phyloP scores from a whole-genome alignment of 148 eudicot species.

The Nepenthes mirabilis region DNA sequence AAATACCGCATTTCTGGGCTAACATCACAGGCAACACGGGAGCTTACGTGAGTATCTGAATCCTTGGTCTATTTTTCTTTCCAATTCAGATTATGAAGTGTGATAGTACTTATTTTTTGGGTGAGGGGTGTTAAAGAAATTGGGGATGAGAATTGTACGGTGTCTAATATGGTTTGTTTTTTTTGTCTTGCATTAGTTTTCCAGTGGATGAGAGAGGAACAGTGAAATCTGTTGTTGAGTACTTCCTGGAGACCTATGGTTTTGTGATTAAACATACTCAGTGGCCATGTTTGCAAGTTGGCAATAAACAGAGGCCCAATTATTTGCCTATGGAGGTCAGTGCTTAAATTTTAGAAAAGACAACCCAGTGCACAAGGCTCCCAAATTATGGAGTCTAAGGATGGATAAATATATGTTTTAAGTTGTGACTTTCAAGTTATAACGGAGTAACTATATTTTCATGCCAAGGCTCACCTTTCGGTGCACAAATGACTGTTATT shows the following conservation, averaged over 20 bases:
- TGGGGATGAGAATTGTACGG: background rate
- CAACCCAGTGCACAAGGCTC: too few species aligned
- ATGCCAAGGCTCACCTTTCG: too few species aligned
- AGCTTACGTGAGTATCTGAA: constrained; percentile 38
- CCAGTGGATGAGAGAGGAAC: constrained; percentile 6
- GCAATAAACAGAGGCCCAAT: constrained; percentile 35
- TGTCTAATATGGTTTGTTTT: background rate
- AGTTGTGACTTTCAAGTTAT: too few species aligned
- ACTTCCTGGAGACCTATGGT: constrained; percentile 35
- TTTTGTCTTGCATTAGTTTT: constrained; percentile 3
- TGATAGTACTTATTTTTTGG: constrained; percentile 46
- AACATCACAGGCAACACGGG: constrained; percentile 61
- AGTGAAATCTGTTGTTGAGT: constrained; percentile 31
- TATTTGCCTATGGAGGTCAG: constrained; percentile 85
- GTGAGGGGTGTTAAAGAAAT: constrained; percentile 22
- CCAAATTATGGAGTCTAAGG: too few species aligned
- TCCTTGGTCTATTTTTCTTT: background rate
- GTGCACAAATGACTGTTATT: background rate
- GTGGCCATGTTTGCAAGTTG: constrained; percentile 65
- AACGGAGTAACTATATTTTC: too few species aligned
- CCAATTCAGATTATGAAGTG: too few species aligned
- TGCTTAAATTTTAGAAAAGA: too few species aligned
- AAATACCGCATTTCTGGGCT: constrained; percentile 59
- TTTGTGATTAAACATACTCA: constrained; percentile 18
- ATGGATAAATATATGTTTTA: too few species aligned